These are phyloP conservation scores for Kodamaea ohmeri DNA, from an alignment of 1,139 yeast genomes.

Conservation along the genomic window DNA sequence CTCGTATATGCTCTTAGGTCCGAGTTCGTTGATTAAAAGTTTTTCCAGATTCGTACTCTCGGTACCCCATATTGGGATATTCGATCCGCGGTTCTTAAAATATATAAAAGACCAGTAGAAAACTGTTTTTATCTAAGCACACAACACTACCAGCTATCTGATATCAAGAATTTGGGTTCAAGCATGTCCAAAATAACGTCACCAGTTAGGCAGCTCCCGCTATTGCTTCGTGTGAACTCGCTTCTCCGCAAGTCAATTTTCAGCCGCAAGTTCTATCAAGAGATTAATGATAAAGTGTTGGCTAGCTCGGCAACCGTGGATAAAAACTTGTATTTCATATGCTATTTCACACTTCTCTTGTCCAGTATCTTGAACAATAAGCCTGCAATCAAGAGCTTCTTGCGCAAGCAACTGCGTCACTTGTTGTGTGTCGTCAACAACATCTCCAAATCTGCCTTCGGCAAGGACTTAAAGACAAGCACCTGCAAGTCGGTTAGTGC, in stretches of 20 bases:
- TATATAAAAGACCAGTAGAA: not conserved
- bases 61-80: not conserved
- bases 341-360: constrained; percentile 41
- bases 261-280: constrained; percentile 42
- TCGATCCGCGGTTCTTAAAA: constrained; percentile 4
- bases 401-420: constrained; percentile 28
- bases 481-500: constrained; percentile 16
- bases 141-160: too few species aligned
- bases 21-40: too few species aligned
- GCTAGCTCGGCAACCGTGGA: constrained; percentile 38
- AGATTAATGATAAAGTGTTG: constrained; percentile 42
- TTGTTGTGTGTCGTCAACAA: constrained; percentile 20
- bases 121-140: not conserved
- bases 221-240: constrained; percentile 20
- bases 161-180: too few species aligned
- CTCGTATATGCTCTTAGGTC: too few species aligned
- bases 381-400: constrained; percentile 30
- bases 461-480: constrained; percentile 19
- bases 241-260: constrained; percentile 22
- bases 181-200: constrained; percentile 4
- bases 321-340: constrained; percentile 41
- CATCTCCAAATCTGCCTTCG: constrained; percentile 13
- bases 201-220: constrained; percentile 14
- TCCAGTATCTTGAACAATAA: constrained; percentile 44
- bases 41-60: not conserved